Base-by-base conservation (phyloP, 768 basidiomycete species). In the Boletus eberwhitei region DNA sequence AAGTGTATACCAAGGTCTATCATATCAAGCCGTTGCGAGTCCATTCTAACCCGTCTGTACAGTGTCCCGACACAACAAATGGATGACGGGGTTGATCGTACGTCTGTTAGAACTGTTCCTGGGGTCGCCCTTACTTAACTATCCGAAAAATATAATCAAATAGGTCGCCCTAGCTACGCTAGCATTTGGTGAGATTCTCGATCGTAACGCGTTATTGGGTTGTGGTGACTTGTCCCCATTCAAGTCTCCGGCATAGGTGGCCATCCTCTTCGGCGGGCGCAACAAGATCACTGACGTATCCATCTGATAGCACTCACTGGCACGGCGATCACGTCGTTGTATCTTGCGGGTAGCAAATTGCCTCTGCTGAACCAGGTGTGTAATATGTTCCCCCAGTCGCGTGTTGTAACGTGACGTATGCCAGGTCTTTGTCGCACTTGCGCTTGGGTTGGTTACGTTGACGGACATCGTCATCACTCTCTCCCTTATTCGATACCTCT, bases 381-480 rank as follows among this genome's bases (percentile, higher is more conserved):
- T 48, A 11, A 16, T 8, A n/a, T 5, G 8, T 17, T 8, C 35
- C 16, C 24, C 24, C 17, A 5, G 17, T n/a, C 5, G 19, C 3
- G 3, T 21, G 19, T 34, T 5, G 6, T 36, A 21, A 51, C n/a
- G 4, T 22, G 43, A 29, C 13, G 21, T n/a, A 21, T 19, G n/a
- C 19, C 32, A 62, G 61, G 17, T 41, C 17, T 43, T 54, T 14
- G 1, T 63, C 6, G 51, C 45, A 8, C 29, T 62, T 1, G 41
- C 60, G 8, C 56, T 62, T 14, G 56, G 60, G 19, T 24, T 54
- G 39, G 53, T 58, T 12, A 62, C 61, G 11, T 37, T 62, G 44
- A 59, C 60, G 37, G 61, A 62, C 41, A 19, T 54, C 6, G 4
- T 55, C 45, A 62, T 62, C 48, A 59, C 61, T 13, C 24, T 55